These are phyloP conservation scores for Musa beccarii DNA, from an alignment of 176 grass and related monocot genomes.

Conservation along the genomic window DNA sequence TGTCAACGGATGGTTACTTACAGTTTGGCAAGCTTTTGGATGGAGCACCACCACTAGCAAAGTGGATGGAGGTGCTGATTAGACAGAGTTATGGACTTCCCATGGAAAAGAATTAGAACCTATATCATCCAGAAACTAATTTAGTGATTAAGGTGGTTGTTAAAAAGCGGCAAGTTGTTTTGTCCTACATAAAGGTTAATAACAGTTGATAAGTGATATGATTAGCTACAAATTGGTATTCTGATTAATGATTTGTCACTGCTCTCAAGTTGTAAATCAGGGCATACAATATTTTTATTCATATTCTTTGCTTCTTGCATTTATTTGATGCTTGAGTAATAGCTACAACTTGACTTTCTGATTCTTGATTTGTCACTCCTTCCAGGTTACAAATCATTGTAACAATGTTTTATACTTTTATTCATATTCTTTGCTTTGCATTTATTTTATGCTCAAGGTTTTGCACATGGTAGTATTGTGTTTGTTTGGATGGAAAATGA, in stretches of 20 bases:
- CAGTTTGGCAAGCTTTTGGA: too few species aligned
- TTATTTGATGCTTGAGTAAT: neutral
- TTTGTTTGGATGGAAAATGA: neutral
- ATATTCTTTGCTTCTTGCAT: neutral
- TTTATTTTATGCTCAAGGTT: neutral
- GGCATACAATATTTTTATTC: neutral
- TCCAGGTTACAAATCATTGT: neutral
- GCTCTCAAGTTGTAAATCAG: neutral
- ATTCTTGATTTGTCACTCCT: neutral
- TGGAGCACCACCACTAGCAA: too few species aligned
- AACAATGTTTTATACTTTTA: neutral
- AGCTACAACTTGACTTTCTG: neutral
- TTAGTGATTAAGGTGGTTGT: too few species aligned
- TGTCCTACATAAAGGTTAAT: too few species aligned
- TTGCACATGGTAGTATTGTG: neutral
- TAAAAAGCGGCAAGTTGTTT: too few species aligned
- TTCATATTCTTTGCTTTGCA: neutral
- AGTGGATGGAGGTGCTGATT: too few species aligned
- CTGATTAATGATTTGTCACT: neutral
- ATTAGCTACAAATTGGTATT: slow-evolving; percentile 2
- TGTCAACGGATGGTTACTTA: too few species aligned
- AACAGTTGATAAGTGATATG: too few species aligned
- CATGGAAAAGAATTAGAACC: too few species aligned
- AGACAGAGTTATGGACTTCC: too few species aligned
- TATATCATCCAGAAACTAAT: too few species aligned